Conservation (phyloP, 1,139 yeast genomes). For the Hemisphaericaspora xylanilytica region DNA sequence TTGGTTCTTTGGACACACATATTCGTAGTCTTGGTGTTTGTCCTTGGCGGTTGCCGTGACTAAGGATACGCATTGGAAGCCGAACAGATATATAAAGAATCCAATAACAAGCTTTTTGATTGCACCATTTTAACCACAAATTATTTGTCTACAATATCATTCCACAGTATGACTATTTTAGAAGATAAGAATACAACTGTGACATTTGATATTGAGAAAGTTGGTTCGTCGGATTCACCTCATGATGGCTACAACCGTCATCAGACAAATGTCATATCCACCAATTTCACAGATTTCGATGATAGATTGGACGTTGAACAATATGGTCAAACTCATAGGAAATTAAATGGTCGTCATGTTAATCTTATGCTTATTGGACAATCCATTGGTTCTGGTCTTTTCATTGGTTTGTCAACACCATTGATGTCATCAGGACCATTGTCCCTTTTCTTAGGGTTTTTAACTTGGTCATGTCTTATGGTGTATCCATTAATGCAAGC, state of each 20-base stretch:
- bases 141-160: no score
- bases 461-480: slow-evolving; percentile 32
- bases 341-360: slow-evolving; percentile 44
- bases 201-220: slow-evolving; percentile 25
- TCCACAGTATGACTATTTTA: neutral
- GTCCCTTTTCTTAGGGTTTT: slow-evolving; percentile 35
- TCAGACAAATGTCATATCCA: slow-evolving; percentile 6
- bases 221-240: slow-evolving; percentile 17
- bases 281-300: slow-evolving; percentile 32
- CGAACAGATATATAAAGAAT: no score
- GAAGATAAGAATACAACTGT: slow-evolving; percentile 10
- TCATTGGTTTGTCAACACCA: slow-evolving; percentile 36
- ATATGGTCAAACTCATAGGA: slow-evolving; percentile 38
- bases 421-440: slow-evolving; percentile 36
- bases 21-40: no score
- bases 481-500: slow-evolving; percentile 43
- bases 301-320: slow-evolving; percentile 30
- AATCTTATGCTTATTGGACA: slow-evolving; percentile 53
- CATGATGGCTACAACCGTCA: neutral
- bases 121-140: no score
- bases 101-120: no score
- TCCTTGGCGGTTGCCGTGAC: no score
- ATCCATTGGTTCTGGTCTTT: slow-evolving; percentile 49
- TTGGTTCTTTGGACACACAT: no score
- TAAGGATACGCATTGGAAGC: no score